phyloP scores from a whole-genome alignment of 495 filamentous ascomycete species.

The Xylaria longipes region DNA sequence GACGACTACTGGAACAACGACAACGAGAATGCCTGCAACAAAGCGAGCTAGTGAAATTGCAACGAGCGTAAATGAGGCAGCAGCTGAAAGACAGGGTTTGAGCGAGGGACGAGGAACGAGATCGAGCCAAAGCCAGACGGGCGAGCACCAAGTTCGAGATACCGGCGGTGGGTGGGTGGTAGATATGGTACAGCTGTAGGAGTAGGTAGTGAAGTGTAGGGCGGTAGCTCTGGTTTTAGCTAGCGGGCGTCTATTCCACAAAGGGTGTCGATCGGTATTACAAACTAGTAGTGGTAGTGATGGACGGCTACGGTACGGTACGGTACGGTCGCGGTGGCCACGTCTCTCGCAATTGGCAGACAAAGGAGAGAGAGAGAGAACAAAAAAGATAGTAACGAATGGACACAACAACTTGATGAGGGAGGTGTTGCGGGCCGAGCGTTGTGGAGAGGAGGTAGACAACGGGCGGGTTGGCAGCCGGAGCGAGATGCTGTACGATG shows the following conservation, averaged over 20 bases:
- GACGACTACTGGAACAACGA: slow-evolving; percentile 33
- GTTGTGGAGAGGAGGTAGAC: slow-evolving; percentile 21
- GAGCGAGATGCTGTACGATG: slow-evolving; percentile 22
- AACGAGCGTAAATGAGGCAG: slow-evolving; percentile 40
- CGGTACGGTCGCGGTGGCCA: slow-evolving; percentile 18
- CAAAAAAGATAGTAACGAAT: slow-evolving; percentile 28
- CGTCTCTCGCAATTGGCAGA: neutral
- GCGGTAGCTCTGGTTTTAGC: slow-evolving; percentile 22
- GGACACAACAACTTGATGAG: slow-evolving; percentile 23
- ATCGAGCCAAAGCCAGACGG: slow-evolving; percentile 35
- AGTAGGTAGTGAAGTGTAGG: slow-evolving; percentile 10
- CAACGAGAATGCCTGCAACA: slow-evolving; percentile 28
- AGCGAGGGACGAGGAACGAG: slow-evolving; percentile 24
- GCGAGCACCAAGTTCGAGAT: slow-evolving; percentile 1
- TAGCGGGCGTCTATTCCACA: slow-evolving; percentile 15
- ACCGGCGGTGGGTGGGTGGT: neutral
- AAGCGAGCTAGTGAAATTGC: slow-evolving; percentile 32
- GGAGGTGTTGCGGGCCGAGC: slow-evolving; percentile 19
- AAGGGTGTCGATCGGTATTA: slow-evolving; percentile 28
- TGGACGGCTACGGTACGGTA: neutral
- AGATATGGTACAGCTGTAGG: slow-evolving; percentile 20
- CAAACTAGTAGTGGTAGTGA: slow-evolving; percentile 10
- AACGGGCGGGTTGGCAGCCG: slow-evolving; percentile 22
- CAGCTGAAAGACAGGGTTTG: slow-evolving; percentile 34
- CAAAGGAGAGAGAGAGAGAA: slow-evolving; percentile 15